Evolutionary conservation across 116 monocot genomes (phyloP), one percentile per base, ranked within the genome.

Genomic region (Zostera marina): DNA sequence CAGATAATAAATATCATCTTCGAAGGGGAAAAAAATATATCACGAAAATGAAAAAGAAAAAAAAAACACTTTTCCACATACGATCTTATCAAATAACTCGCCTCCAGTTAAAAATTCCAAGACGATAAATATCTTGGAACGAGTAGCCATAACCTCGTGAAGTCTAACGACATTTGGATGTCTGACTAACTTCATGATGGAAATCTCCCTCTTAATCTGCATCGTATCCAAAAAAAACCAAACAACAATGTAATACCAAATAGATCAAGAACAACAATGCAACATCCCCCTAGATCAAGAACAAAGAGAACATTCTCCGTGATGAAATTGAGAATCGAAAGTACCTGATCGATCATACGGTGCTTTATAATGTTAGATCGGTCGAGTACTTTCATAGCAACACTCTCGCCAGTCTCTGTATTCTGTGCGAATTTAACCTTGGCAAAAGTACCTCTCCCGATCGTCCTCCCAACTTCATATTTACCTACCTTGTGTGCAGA

Each of bases 341-440:
- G 9, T 16, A 88, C 91, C 91, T 91, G 91, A 63, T 91, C 85
- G 54, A 67, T 85, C 91, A 91, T 91, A 74, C 77, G 77, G 71
- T 91, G 91, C 69, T 81, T 91, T 71, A 85, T 67, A 70, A 91
- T 91, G 60, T 85, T 82, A 39, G 82, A 56, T 15, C 91, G 79
- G 54, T 91, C 91, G 63, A 91, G 79, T 42, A 91, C 76, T 42
- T 91, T 91, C 86, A 91, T 80, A 64, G 85, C 91, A 59, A 91
- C 91, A 68, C 91, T 91, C 80, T 86, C 82, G 47, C 91, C 91
- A 0, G 77, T 91, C 76, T 91, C 91, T 6, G 82, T 91, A 77
- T 91, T 91, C 71, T 91, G 91, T 41, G 91, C 86, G 77, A 91
- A 91, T 69, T 85, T 91, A 41, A 91, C 91, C 77, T 91, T 91